These are phyloP conservation scores for Penicillium concentricum DNA, from an alignment of 2,329 filamentous ascomycete genomes.

Conservation along the genomic window DNA sequence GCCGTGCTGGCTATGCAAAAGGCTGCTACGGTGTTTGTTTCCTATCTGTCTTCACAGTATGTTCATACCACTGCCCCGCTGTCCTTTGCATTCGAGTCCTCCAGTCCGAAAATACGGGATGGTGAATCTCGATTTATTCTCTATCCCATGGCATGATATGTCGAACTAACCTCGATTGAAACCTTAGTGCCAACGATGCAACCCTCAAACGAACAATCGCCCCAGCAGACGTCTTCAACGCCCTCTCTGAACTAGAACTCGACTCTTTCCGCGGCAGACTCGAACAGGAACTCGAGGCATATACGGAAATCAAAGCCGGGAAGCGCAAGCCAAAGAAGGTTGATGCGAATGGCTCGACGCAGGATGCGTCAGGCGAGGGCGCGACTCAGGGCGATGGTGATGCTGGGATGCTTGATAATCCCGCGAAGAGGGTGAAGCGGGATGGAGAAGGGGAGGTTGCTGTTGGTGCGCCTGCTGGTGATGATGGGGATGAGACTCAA, in stretches of 20 bases:
- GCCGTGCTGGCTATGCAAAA: conserved; percentile 64
- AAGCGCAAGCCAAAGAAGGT: conserved; percentile 49
- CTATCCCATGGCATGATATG: not conserved
- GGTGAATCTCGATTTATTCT: not conserved
- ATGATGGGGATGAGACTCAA: conserved; percentile 22
- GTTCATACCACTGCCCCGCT: conserved; percentile 20
- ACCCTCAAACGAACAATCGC: conserved; percentile 63
- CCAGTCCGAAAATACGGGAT: not conserved
- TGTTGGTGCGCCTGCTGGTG: conserved; percentile 1
- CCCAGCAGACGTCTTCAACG: conserved; percentile 60
- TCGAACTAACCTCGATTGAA: conserved; percentile 3
- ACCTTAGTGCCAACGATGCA: conserved; percentile 58
- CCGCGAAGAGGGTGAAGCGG: conserved; percentile 24
- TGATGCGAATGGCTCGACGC: conserved; percentile 37
- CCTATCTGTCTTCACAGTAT: conserved; percentile 61
- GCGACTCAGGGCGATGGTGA: conserved; percentile 18
- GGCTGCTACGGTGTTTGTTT: conserved; percentile 66
- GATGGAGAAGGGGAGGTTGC: conserved; percentile 14
- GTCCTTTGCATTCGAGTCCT: not conserved
- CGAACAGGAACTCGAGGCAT: conserved; percentile 57
- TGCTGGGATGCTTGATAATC: conserved; percentile 23
- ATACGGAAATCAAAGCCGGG: conserved; percentile 45
- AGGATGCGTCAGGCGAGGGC: not conserved
- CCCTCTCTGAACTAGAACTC: conserved; percentile 61
- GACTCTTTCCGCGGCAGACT: conserved; percentile 58